Percentiles rank a stretch among this genome's conserved stretches.
Conservation (phyloP, 345 rosid species). For the Rhizophora apiculata region DNA sequence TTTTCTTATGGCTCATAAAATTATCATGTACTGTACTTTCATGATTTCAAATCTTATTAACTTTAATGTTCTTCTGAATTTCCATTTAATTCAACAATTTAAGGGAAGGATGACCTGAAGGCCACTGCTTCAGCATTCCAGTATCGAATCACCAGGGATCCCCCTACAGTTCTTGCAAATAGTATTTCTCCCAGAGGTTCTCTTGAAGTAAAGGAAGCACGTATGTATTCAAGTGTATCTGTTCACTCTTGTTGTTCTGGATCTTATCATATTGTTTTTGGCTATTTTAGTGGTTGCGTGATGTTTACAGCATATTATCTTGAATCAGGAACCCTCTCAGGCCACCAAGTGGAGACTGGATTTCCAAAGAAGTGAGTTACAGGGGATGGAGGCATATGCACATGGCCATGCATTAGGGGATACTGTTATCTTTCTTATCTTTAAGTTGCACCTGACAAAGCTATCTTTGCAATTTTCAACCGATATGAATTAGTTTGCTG, state of each 20-base stretch:
- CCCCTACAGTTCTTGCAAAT: constrained; percentile 5
- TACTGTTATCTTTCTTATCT: neutral
- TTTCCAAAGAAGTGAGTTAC: constrained; percentile 48
- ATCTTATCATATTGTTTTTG: constrained; percentile 14
- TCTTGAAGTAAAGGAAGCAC: constrained; percentile 31
- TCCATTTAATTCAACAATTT: constrained; percentile 12
- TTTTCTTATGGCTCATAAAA: constrained; percentile 2
- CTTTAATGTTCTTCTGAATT: constrained; percentile 9
- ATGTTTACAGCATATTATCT: constrained; percentile 12
- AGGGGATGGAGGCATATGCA: constrained; percentile 2
- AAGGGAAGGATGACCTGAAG: constrained; percentile 23
- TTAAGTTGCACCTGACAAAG: neutral
- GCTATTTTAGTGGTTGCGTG: neutral
- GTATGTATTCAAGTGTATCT: constrained; percentile 30
- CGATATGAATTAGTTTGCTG: neutral
- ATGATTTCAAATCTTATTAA: constrained; percentile 16
- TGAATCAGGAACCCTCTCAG: constrained; percentile 43
- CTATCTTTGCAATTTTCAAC: constrained; percentile 1
- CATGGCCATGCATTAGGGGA: neutral
- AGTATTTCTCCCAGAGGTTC: constrained; percentile 17
- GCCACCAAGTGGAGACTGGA: constrained; percentile 32
- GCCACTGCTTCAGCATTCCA: constrained; percentile 18
- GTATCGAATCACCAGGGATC: constrained; percentile 17
- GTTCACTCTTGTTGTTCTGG: constrained; percentile 12
- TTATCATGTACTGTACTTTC: constrained; percentile 2